Base-by-base conservation (phyloP, 164 flowering plant species). In the Dillenia suffruticosa region DNA sequence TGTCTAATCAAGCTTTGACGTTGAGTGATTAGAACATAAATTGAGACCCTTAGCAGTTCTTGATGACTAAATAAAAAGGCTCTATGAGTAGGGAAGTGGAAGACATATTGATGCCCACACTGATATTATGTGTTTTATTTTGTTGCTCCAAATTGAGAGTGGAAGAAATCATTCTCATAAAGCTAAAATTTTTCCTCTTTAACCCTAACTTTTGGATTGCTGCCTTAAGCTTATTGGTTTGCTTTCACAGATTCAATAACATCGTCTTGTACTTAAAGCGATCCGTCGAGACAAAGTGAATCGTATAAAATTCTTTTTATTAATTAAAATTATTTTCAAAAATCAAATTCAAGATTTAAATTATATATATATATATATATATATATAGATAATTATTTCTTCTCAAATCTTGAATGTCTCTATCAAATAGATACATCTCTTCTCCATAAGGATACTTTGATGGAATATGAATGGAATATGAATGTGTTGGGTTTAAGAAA, bases 1-100 rank as follows among this genome's bases (percentile, higher is more conserved):
- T 52, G 76, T 75, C 79, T 65, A 50, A 66, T 69, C 76, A 75
- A 63, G 44, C 70, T 57, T 65, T 59, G 63, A 47, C 63, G 19
- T 13, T 8, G 8, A 56, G 44, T 57, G 12, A 32, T 32, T 32
- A 32, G 40, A 0, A 32, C 40, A 32, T 32, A 32, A 32, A 32
- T 32, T 32, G 5, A 32, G 7, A 4, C 40, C 40, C 40, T 32
- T 32, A 4, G 7, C 40, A 5, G 32, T 26, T 32, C 40, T 32
- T 32, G 40, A 32, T 32, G 40, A 32, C 40, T 6, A 32, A 26
- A 26, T 26, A 26, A 26, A 26, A 26, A 26, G 40, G 49, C 40
- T 26, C 5, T 32, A 32, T 4, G 46, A n/a, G 26, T 14, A 40
- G 54, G 40, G 52, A 52, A 70, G 68, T 61, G 68, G 68, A 62